Evolutionary conservation across 306 rosid genomes (phyloP).

Genomic region (Lablab purpureus): DNA sequence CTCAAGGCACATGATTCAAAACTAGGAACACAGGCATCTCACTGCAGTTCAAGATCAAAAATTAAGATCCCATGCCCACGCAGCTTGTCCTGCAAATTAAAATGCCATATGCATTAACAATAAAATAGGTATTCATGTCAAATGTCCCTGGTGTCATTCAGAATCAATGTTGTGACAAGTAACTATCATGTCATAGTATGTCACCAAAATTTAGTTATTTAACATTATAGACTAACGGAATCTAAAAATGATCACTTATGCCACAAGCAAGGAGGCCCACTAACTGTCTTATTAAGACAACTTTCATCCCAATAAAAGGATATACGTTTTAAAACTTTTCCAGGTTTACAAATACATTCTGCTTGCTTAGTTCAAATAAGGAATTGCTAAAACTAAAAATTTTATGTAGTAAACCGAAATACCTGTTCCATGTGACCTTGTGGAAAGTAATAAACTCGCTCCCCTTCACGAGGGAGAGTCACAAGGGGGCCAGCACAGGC

Average conservation of each 20-base stretch:
- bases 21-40: not conserved
- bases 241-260: not conserved
- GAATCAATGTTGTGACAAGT: not conserved
- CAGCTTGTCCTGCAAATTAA: not conserved
- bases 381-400: not conserved
- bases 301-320: conserved; percentile 4
- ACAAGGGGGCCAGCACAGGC: conserved; percentile 35
- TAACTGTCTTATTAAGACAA: not conserved
- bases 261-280: not conserved
- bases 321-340: not conserved
- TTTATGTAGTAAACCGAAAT: not conserved
- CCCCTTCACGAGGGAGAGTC: conserved; percentile 31
- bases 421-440: conserved; percentile 37
- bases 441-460: conserved; percentile 31
- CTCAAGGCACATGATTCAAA: not conserved
- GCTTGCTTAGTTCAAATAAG: not conserved
- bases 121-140: not conserved
- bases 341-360: not conserved
- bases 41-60: conserved; percentile 1
- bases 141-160: not conserved
- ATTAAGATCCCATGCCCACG: not conserved
- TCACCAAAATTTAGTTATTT: not conserved
- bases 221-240: not conserved
- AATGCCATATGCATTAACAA: not conserved
- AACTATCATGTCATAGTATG: not conserved